Evolutionary conservation across 2,329 filamentous ascomycete species (phyloP).

Genomic region (Ceratocystis albifundus): DNA sequence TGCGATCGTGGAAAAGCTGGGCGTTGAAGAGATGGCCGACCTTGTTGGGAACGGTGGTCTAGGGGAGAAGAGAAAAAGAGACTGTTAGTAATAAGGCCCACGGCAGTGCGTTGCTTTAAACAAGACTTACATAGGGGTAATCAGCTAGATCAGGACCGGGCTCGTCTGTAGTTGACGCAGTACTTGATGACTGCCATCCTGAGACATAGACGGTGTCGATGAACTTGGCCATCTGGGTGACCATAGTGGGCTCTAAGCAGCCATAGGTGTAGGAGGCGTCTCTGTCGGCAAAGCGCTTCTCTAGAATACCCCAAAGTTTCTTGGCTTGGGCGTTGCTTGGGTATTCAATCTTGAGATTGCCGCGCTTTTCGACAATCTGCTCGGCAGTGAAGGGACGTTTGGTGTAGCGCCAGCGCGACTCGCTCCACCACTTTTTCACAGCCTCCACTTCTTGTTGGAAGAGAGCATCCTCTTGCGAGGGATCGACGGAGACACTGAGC

Average conservation of each 20-base stretch:
- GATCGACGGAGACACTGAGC: conserved; percentile 46
- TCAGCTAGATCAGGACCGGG: conserved; percentile 95
- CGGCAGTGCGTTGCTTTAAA: not conserved
- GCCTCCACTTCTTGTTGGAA: conserved; percentile 76
- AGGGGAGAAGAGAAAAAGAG: not conserved
- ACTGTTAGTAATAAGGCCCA: not conserved
- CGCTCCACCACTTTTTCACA: conserved; percentile 89
- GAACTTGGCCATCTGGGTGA: conserved; percentile 99
- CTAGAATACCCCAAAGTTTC: conserved; percentile 88
- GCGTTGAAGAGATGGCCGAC: conserved; percentile 96
- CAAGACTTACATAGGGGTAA: conserved; percentile 66
- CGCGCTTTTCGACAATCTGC: conserved; percentile 92
- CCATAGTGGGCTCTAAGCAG: conserved; percentile 93
- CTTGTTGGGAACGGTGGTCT: conserved; percentile 98
- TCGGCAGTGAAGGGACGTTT: conserved; percentile 89
- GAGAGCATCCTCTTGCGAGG: conserved; percentile 48
- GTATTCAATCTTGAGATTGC: conserved; percentile 81
- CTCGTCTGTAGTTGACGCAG: conserved; percentile 87
- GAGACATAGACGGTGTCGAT: conserved; percentile 98
- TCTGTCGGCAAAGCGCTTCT: conserved; percentile 69
- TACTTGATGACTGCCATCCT: conserved; percentile 96
- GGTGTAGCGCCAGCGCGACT: conserved; percentile 84
- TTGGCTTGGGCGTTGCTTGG: conserved; percentile 80
- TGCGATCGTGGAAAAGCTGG: conserved; percentile 98
- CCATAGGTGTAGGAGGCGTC: conserved; percentile 84